Conservation (phyloP, 169 alveolate species). For the Eimeria tenella region DNA sequence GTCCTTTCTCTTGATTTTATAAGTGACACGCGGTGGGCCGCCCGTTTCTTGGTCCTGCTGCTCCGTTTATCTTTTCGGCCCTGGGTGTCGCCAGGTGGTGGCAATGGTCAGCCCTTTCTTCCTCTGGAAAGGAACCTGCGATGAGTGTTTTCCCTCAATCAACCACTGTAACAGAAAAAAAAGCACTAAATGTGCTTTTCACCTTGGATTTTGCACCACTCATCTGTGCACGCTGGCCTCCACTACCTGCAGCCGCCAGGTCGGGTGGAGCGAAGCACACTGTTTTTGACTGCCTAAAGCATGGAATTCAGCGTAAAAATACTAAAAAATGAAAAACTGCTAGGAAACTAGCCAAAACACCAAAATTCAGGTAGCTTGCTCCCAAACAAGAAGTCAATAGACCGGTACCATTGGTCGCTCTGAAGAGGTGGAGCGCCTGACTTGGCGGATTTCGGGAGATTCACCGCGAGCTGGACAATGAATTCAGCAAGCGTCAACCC, state of each 20-base stretch:
- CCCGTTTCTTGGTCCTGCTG: conserved; percentile 7
- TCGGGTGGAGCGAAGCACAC: conserved; percentile 23
- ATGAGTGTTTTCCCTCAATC: background rate
- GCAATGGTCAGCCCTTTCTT: conserved; percentile 19
- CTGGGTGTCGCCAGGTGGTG: background rate
- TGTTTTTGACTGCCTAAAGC: background rate
- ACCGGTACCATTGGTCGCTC: background rate
- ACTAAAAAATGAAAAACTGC: background rate
- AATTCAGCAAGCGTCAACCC: too few relatives aligned
- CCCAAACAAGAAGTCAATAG: background rate
- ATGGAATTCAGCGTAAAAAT: conserved; percentile 14
- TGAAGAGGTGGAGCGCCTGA: conserved; percentile 11
- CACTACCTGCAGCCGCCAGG: conserved; percentile 18
- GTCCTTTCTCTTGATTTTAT: background rate
- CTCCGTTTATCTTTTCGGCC: background rate
- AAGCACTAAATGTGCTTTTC: conserved; percentile 40
- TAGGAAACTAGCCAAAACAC: background rate
- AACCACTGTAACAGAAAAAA: background rate
- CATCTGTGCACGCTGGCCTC: conserved; percentile 44
- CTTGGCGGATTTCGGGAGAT: conserved; percentile 13
- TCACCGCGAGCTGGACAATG: too few relatives aligned
- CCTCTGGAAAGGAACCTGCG: background rate
- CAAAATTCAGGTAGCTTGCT: background rate
- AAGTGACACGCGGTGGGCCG: background rate
- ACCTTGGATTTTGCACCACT: conserved; percentile 9